Base-by-base conservation (phyloP, 139 green algal genomes). In the Dunaliella primolecta region DNA sequence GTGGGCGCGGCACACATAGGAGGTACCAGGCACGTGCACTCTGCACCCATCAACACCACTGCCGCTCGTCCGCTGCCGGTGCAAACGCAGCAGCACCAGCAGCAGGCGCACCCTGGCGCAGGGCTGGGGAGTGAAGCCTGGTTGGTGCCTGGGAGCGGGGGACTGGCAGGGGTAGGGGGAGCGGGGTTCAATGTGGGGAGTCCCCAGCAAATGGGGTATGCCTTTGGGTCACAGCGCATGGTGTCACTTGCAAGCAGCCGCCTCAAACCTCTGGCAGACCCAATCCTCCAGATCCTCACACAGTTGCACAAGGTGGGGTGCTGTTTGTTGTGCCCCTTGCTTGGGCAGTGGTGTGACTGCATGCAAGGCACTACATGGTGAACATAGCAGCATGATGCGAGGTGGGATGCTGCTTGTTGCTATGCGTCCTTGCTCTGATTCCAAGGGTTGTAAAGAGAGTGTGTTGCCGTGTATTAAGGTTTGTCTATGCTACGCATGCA, bases 281-380 rank as follows among this genome's bases (percentile, higher is more conserved):
- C 88, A 1, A 36, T 89, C 0, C 74, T 75, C 0, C 84, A 87
- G 33, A 85, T 89, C 31, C 86, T 92, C 33, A 74, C 46, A 20
- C 83, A 86, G 78, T 82, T 92, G 84, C 88, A 92, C 84, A 92
- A 92, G 84, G 81, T 91, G 25, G 30, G 77, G 29, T 11, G 15
- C 27, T 33, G 24, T n/a, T 75, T n/a, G 25, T 27, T 34, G n/a
- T n/a, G n/a, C n/a, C n/a, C n/a, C n/a, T n/a, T n/a, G n/a, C n/a
- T n/a, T n/a, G n/a, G n/a, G n/a, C n/a, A n/a, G n/a, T n/a, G n/a
- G n/a, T n/a, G n/a, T n/a, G n/a, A n/a, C n/a, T n/a, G n/a, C n/a
- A n/a, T n/a, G n/a, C n/a, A n/a, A n/a, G n/a, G n/a, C n/a, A n/a
- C n/a, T n/a, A n/a, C n/a, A n/a, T n/a, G n/a, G n/a, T n/a, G n/a